Evolutionary conservation across 2,329 filamentous ascomycete species (phyloP).

Genomic region (Beauveria australis): DNA sequence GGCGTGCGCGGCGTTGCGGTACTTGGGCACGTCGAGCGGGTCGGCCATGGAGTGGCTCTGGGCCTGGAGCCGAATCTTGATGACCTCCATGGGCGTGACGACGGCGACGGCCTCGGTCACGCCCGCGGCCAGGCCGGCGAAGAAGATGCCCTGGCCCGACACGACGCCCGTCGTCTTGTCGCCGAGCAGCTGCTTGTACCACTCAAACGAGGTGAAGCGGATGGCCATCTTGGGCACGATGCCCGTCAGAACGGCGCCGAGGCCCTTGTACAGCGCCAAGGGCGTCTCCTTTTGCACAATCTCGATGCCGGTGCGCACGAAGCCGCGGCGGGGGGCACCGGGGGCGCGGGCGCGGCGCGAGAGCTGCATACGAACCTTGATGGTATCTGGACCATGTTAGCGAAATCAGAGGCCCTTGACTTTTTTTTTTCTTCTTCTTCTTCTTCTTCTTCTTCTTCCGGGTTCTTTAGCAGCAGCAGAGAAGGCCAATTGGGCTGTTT

Average conservation of each 20-base stretch:
- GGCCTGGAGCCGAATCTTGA: slow-evolving; percentile 97
- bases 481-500: background rate
- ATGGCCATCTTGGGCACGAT: slow-evolving; percentile 99
- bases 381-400: slow-evolving; percentile 57
- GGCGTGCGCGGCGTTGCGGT: slow-evolving; percentile 81
- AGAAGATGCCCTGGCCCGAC: slow-evolving; percentile 59
- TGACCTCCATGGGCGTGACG: slow-evolving; percentile 97
- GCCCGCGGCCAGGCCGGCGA: slow-evolving; percentile 80
- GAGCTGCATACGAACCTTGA: slow-evolving; percentile 99
- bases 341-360: slow-evolving; percentile 76
- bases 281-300: slow-evolving; percentile 88
- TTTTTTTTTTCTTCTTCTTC: slow-evolving; percentile 2
- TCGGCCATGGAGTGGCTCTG: slow-evolving; percentile 98
- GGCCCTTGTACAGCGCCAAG: slow-evolving; percentile 89
- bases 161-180: slow-evolving; percentile 59
- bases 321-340: slow-evolving; percentile 79
- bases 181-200: slow-evolving; percentile 79
- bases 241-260: slow-evolving; percentile 92
- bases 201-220: slow-evolving; percentile 94
- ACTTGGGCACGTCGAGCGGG: slow-evolving; percentile 91
- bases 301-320: slow-evolving; percentile 74
- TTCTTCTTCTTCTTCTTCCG: slow-evolving; percentile 3
- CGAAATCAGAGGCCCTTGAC: background rate
- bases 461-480: background rate
- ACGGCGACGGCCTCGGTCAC: slow-evolving; percentile 94